Conservation (phyloP, 2,329 filamentous ascomycete genomes). For the Monilinia vaccinii-corymbosi region DNA sequence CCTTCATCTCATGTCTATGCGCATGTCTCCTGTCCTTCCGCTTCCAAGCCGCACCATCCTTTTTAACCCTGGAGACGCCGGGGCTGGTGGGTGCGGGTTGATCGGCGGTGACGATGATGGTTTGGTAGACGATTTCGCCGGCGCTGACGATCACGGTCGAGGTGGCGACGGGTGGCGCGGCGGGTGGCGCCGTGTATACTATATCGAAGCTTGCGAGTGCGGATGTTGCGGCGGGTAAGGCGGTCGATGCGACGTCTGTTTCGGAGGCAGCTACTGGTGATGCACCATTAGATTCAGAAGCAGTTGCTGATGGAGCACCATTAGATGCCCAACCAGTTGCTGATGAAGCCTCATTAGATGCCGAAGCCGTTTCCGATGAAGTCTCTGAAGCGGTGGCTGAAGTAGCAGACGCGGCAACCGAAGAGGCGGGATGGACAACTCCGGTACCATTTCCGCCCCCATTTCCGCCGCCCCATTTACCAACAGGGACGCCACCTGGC, state of each 20-base stretch:
- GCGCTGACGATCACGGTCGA: slow-evolving; percentile 19
- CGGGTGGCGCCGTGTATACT: too few relatives aligned
- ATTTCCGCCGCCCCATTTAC: slow-evolving; percentile 38
- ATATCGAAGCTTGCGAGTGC: slow-evolving; percentile 28
- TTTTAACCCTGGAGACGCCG: slow-evolving; percentile 14
- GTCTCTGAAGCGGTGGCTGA: not conserved
- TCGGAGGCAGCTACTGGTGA: not conserved
- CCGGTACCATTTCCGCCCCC: slow-evolving; percentile 29
- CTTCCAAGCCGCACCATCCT: too few relatives aligned
- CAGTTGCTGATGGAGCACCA: not conserved
- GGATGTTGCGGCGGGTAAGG: slow-evolving; percentile 9
- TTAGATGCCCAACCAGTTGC: not conserved
- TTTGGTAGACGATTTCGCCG: slow-evolving; percentile 38
- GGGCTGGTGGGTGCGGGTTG: slow-evolving; percentile 17
- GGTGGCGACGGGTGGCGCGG: slow-evolving; percentile 3
- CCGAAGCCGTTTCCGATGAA: not conserved
- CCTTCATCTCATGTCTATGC: not conserved
- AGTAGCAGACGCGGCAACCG: not conserved
- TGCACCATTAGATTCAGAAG: not conserved
- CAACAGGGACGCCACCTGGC: slow-evolving; percentile 47
- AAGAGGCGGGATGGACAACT: not conserved
- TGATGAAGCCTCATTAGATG: not conserved
- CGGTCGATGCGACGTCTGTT: not conserved
- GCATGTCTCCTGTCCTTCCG: not conserved
- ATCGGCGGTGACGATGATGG: slow-evolving; percentile 20